A percentile compares a stretch with the other conserved stretches of the same genome.
Evolutionary conservation across 345 rosid species (phyloP).

Genomic region (Abelmoschus esculentus): DNA sequence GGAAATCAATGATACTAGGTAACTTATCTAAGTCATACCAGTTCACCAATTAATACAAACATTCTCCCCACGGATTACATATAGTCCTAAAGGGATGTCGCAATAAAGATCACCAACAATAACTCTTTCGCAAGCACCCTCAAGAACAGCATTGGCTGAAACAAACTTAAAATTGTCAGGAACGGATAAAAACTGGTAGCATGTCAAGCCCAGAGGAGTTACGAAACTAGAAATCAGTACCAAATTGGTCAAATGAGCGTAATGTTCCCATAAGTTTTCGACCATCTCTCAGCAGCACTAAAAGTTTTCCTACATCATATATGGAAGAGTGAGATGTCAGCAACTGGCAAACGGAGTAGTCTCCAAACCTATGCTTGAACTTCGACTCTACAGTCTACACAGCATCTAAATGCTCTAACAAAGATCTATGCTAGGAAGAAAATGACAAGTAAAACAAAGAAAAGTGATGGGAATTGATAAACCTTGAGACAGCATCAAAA

Average conservation of each 20-base stretch:
- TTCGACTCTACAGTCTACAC: neutral
- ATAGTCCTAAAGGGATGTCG: slow-evolving; percentile 88
- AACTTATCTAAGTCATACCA: slow-evolving; percentile 43
- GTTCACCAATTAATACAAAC: slow-evolving; percentile 83
- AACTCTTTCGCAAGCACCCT: slow-evolving; percentile 90
- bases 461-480: neutral
- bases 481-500: neutral
- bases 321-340: slow-evolving; percentile 1
- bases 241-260: slow-evolving; percentile 96
- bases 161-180: slow-evolving; percentile 1
- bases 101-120: slow-evolving; percentile 87
- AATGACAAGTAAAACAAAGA: neutral
- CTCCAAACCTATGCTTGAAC: neutral
- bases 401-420: neutral
- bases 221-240: slow-evolving; percentile 25
- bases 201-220: neutral
- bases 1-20: neutral
- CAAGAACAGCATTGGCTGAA: slow-evolving; percentile 96
- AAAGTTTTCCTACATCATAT: slow-evolving; percentile 65
- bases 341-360: neutral
- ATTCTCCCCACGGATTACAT: slow-evolving; percentile 93
- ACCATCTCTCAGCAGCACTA: slow-evolving; percentile 91
- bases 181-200: neutral
- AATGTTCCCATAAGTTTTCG: slow-evolving; percentile 32
- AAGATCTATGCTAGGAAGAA: neutral